These are phyloP conservation scores for Monosporozyma yasuniensis DNA, from an alignment of 805 yeast species.

Conservation along the genomic window DNA sequence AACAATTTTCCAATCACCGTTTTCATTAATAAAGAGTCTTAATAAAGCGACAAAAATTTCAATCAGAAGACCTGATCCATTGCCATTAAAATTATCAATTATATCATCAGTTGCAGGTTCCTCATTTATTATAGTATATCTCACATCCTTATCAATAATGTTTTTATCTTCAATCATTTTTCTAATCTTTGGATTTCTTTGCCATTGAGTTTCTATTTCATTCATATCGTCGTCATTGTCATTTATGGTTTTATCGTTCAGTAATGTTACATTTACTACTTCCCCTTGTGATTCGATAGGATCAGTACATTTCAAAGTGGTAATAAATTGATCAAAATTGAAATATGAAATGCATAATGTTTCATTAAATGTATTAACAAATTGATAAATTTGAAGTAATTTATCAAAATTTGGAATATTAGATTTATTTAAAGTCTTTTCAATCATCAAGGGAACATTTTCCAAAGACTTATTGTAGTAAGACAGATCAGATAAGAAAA, in stretches of 20 bases:
- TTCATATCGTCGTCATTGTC: not conserved
- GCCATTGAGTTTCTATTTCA: constrained; percentile 15
- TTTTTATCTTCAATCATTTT: constrained; percentile 9
- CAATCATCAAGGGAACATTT: constrained; percentile 8
- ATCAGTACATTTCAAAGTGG: constrained; percentile 24
- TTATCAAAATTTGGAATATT: constrained; percentile 15
- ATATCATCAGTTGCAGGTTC: constrained; percentile 20
- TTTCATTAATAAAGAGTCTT: constrained; percentile 26
- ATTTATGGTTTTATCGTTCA: not conserved
- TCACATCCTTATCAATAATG: constrained; percentile 4
- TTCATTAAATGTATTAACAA: constrained; percentile 24
- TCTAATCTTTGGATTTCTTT: constrained; percentile 16
- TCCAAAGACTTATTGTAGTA: constrained; percentile 21
- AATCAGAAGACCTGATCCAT: constrained; percentile 20
- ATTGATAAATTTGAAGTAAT: constrained; percentile 25
- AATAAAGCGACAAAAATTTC: constrained; percentile 25
- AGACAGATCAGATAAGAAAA: constrained; percentile 11
- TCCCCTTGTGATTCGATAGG: constrained; percentile 24
- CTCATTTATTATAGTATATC: constrained; percentile 13
- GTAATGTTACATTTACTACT: constrained; percentile 13
- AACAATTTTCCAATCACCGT: constrained; percentile 27
- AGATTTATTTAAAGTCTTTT: not conserved
- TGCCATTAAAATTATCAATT: constrained; percentile 18
- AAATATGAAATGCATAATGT: constrained; percentile 20
- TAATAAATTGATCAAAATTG: constrained; percentile 24